Evolutionary conservation across 2,329 filamentous ascomycete species (phyloP), one percentile per base, ranked within the genome.

Genomic region (Sordariomycetes sp.): DNA sequence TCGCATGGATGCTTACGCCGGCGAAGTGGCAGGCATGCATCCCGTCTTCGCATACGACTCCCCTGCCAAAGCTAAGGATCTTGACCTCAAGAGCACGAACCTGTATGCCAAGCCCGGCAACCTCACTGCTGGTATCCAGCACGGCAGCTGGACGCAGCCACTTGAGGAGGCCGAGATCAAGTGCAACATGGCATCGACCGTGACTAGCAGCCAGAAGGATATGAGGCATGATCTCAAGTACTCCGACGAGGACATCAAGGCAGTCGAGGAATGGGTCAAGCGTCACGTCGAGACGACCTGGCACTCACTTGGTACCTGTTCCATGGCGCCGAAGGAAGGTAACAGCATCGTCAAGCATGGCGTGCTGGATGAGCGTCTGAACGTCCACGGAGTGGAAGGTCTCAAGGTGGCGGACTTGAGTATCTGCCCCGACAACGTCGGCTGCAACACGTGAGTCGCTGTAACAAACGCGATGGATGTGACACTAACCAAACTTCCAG

Each of bases 271-370:
- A 51, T 74, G 70, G 70, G 74, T 80, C 24, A 75, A 79, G 64
- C 69, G 77, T 40, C 82, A 86, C 50, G 78, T 82, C 32, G 82
- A 86, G 59, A 85, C 78, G 32, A 86, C 82, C 24, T 84, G 81
- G 80, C 80, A 85, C 62, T 59, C 60, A 32, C 55, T 72, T 11
- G 68, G 68, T 58, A 86, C 82, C 2, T 86, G 81, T 61, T 83
- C 77, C 34, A 87, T 87, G 80, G 82, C 80, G 0, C 83, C 83
- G 5, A 70, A 61, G 39, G 72, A 86, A 48, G 83, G 84, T 39
- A 88, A 86, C 63, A 79, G 72, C 47, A 84, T 88, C 48, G 82
- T 87, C 54, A 84, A 82, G 62, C 80, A 86, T 48, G 82, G 82
- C 39, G 82, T 87, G 1, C 59, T 87, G 24, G 82, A 87, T 50